Percentiles rank a stretch among this genome's conserved stretches.
These are phyloP conservation scores for Trichoderma hamatum DNA, from an alignment of 2,329 filamentous ascomycete species.

Conservation along the genomic window DNA sequence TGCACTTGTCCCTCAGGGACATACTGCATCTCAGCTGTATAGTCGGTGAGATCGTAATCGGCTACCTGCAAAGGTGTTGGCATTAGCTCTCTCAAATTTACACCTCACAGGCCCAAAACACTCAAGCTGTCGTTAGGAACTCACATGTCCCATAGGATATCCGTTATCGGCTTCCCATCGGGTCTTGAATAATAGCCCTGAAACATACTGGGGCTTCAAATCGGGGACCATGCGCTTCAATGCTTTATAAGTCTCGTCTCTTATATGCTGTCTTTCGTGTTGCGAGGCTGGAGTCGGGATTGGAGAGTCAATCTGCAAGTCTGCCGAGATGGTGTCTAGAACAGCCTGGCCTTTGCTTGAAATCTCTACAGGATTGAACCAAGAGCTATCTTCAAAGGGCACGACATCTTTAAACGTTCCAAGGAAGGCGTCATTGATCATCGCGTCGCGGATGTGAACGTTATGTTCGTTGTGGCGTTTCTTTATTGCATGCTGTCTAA, in stretches of 20 bases:
- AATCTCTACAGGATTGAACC: neutral
- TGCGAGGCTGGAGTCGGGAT: neutral
- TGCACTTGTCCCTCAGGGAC: neutral
- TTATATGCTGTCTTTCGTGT: neutral
- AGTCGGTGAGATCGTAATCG: neutral
- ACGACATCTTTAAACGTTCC: neutral
- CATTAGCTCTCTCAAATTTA: neutral
- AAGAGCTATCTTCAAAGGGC: neutral
- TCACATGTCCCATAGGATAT: slow-evolving; percentile 10
- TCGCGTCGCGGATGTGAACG: neutral
- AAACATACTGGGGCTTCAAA: neutral
- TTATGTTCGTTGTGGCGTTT: neutral
- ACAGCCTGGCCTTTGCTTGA: neutral
- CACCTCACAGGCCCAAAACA: neutral
- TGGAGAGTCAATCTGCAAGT: neutral
- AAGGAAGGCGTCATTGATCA: slow-evolving; percentile 11
- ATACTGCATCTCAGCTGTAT: slow-evolving; percentile 6
- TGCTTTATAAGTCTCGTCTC: neutral
- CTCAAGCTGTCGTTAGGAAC: neutral
- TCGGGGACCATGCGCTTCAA: slow-evolving; percentile 7
- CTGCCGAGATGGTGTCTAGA: neutral
- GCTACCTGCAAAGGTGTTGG: neutral
- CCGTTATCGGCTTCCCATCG: slow-evolving; percentile 12
- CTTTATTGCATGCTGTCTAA: neutral
- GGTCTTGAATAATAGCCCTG: neutral